Conservation (phyloP, 139 green algal genomes). For the Chlamydomonas sphaeroides region DNA sequence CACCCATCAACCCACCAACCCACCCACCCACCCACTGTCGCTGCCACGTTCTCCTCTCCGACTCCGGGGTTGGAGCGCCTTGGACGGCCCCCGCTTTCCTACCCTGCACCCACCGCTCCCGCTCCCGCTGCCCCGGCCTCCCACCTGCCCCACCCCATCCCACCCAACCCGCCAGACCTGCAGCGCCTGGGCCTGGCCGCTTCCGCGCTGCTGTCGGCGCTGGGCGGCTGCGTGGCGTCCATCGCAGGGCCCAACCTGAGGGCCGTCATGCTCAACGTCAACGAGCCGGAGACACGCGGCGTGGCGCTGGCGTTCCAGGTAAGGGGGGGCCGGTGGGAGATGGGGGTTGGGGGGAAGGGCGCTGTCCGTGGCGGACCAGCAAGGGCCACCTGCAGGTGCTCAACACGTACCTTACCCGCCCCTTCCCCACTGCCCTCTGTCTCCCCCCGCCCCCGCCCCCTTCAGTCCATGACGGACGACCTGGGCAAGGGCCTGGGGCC, state of each 20-base stretch:
- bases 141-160: not conserved
- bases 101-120: not conserved
- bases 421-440: too few species aligned
- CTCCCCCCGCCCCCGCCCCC: not conserved
- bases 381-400: too few species aligned
- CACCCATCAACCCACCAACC: too few species aligned
- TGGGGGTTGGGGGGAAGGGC: too few species aligned
- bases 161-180: constrained; percentile 35
- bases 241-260: constrained; percentile 69
- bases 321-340: too few species aligned
- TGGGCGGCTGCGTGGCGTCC: constrained; percentile 53
- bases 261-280: constrained; percentile 85
- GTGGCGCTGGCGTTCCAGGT: constrained; percentile 75
- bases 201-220: constrained; percentile 44
- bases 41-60: too few species aligned
- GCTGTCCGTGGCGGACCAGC: too few species aligned
- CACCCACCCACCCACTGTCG: too few species aligned
- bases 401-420: too few species aligned
- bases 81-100: too few species aligned
- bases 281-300: constrained; percentile 82
- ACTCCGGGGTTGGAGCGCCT: too few species aligned
- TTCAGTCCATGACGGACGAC: constrained; percentile 84
- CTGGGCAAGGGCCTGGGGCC: constrained; percentile 82
- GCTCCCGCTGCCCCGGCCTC: not conserved
- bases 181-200: constrained; percentile 12